phyloP scores from a whole-genome alignment of 2,329 filamentous ascomycete genomes.

The Colletotrichum shisoi region DNA sequence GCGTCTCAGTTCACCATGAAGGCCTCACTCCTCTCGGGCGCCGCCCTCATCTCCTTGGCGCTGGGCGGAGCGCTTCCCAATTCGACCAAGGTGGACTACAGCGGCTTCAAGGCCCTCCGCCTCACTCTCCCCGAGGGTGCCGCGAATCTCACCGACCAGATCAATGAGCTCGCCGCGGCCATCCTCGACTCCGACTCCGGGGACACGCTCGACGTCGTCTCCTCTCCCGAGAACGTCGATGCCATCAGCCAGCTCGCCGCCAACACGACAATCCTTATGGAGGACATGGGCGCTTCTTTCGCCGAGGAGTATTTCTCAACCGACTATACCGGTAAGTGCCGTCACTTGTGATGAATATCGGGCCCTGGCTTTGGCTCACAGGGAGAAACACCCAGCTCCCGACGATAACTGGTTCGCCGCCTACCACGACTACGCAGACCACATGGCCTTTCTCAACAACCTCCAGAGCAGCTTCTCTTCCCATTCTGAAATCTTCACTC shows the following conservation, averaged over 20 bases:
- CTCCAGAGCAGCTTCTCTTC: conserved; percentile 53
- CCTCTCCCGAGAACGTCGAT: conserved; percentile 45
- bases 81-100: conserved; percentile 33
- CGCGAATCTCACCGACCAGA: conserved; percentile 22
- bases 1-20: conserved; percentile 17
- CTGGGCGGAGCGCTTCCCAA: conserved; percentile 16
- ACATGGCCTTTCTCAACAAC: conserved; percentile 57
- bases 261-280: conserved; percentile 45
- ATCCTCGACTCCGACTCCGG: conserved; percentile 22
- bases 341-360: neutral
- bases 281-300: conserved; percentile 46
- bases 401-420: conserved; percentile 58
- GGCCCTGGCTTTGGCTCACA: neutral
- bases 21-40: conserved; percentile 16
- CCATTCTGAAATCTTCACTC: conserved; percentile 58
- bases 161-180: conserved; percentile 27
- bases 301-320: conserved; percentile 42
- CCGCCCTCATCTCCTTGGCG: conserved; percentile 14
- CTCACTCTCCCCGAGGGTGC: conserved; percentile 22
- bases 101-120: conserved; percentile 38
- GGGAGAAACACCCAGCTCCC: conserved; percentile 2
- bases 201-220: conserved; percentile 45
- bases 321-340: conserved; percentile 31
- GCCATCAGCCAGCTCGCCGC: conserved; percentile 46
- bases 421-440: conserved; percentile 62